Evolutionary conservation across 2,329 filamentous ascomycete genomes (phyloP), one percentile per base, ranked within the genome.

Genomic region (Phyllachora maydis): DNA sequence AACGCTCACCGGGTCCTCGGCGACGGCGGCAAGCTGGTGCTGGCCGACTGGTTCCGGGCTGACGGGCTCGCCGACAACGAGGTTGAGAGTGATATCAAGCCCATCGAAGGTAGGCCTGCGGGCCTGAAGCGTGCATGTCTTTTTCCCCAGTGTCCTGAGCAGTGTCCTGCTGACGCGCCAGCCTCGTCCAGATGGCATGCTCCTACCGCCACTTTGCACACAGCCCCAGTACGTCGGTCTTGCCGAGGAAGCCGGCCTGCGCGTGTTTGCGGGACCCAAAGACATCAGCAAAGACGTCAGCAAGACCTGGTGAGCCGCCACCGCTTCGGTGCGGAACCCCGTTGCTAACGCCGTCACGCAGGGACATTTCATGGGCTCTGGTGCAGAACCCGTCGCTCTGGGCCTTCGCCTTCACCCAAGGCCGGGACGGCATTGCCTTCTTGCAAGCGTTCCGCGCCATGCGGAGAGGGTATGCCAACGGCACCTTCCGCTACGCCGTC

Each of bases 21-120:
- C 18, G 27, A 43, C 0, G 54, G 56, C 1, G 59, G 58, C 2
- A 59, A 54, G 38, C 38, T 70, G 21, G 59, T 64, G 4, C 42
- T 70, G 25, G 61, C 63, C 13, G 65, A 70, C 38, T 69, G 64
- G 64, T 68, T 69, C 46, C 64, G 61, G 45, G 54, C 49, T 8
- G 56, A 57, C 25, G 41, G 36, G 12, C 35, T 67, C 20, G 46
- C 40, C 1, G 42, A 54, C 29, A 40, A 48, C 27, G 42, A 52
- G 27, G 52, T 59, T 31, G 43, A 49, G 19, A 46, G 45, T 22
- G 61, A 68, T 34, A 65, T 69, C 32, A 56, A 57, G 34, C 59
- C 59, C 2, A 69, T 69, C 28, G 63, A 68, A 43, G 59, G 56
- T 59, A 20, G 19, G 34, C 28, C 4, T 23, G 23, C 11, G 17